These are phyloP conservation scores for Rhizoclosmatium globosum DNA, from an alignment of 192 early-diverging fungal species.

Conservation along the genomic window DNA sequence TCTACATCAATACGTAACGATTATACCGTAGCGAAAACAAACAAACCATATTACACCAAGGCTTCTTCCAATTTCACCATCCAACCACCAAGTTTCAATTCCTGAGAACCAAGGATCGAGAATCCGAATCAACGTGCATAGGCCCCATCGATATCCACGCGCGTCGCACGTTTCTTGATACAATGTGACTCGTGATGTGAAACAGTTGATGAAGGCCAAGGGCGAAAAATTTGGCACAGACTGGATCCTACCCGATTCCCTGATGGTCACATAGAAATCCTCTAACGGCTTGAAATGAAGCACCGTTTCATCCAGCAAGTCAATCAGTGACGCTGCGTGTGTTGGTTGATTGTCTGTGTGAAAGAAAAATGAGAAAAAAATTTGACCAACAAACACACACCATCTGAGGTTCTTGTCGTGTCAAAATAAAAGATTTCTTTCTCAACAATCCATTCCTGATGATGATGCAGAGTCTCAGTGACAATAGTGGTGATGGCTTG, in stretches of 20 bases:
- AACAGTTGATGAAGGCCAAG: neutral
- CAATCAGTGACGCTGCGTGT: neutral
- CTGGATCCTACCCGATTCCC: neutral
- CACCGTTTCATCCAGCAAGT: neutral
- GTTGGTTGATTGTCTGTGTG: conserved; percentile 5
- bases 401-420: neutral
- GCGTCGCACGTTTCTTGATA: conserved; percentile 19
- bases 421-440: conserved; percentile 5
- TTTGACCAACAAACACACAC: neutral
- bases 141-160: neutral
- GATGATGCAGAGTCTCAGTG: neutral
- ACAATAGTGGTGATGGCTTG: conserved; percentile 9
- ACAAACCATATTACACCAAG: conserved; percentile 3
- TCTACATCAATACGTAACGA: neutral
- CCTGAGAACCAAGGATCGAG: conserved; percentile 26
- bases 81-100: conserved; percentile 33
- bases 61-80: neutral
- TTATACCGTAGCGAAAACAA: neutral
- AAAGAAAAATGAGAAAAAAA: neutral
- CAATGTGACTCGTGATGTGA: neutral
- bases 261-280: conserved; percentile 2
- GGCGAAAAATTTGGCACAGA: neutral
- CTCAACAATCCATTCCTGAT: conserved; percentile 18
- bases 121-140: neutral
- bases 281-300: neutral